Percentiles rank a stretch among this genome's conserved stretches.
Conservation (phyloP, 352 stramenopile genomes). For the Globisporangium emineosum region DNA sequence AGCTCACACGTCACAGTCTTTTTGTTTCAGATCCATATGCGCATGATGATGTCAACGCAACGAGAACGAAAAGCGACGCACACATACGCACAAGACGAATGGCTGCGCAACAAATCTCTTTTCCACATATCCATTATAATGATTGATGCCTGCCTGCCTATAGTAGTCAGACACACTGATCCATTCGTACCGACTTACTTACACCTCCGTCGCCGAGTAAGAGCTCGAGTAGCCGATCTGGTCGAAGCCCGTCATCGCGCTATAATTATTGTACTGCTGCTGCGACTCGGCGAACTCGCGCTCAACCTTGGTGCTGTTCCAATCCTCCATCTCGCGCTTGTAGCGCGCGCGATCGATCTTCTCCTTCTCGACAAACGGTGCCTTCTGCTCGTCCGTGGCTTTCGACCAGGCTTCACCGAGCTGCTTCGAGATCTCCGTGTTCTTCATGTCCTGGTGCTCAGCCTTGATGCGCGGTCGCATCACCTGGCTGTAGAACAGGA, state of each 20-base stretch:
- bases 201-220: conserved; percentile 72
- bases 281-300: conserved; percentile 81
- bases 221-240: conserved; percentile 70
- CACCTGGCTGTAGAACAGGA: conserved; percentile 93
- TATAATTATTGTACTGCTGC: conserved; percentile 81
- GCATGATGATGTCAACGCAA: neutral
- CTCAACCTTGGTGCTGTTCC: conserved; percentile 83
- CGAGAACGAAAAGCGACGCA: neutral
- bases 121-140: conserved; percentile 16
- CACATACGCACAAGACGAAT: neutral
- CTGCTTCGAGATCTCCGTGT: conserved; percentile 94
- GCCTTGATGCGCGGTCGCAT: conserved; percentile 89
- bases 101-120: conserved; percentile 2
- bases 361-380: conserved; percentile 92
- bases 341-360: conserved; percentile 89
- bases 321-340: conserved; percentile 92
- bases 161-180: neutral
- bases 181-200: conserved; percentile 18
- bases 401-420: conserved; percentile 92
- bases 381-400: conserved; percentile 88
- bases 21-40: neutral
- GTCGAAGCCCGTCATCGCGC: conserved; percentile 79
- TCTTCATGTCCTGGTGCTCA: conserved; percentile 93
- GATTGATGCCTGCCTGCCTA: neutral
- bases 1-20: neutral